Conservation (phyloP, 805 yeast species). For the Jamesozyma rosinii region DNA sequence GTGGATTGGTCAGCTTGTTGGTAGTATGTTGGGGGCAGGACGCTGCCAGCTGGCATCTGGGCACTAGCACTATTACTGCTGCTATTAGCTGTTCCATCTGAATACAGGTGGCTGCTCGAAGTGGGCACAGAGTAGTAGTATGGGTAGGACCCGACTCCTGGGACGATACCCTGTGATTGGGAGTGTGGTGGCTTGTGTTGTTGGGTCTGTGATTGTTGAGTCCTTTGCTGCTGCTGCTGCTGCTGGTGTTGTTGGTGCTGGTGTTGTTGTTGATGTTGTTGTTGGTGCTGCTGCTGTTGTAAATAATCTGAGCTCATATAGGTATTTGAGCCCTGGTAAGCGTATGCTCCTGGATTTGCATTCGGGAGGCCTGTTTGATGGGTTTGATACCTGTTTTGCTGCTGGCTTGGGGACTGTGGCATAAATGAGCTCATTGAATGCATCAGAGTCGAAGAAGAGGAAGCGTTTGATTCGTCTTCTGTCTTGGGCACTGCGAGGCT, state of each 20-base stretch:
- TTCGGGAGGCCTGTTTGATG: conserved; percentile 1
- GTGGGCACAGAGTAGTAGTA: conserved; percentile 1
- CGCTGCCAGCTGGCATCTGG: background rate
- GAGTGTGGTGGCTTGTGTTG: background rate
- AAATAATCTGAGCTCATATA: conserved; percentile 4
- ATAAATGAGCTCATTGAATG: conserved; percentile 3
- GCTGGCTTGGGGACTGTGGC: conserved; percentile 7
- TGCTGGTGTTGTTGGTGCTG: conserved; percentile 11
- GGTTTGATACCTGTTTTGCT: conserved; percentile 5
- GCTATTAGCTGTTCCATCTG: background rate
- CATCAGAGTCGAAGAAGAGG: conserved; percentile 2
- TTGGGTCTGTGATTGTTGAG: background rate
- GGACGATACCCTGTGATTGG: conserved; percentile 2
- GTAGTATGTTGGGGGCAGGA: conserved; percentile 2
- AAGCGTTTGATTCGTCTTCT: conserved; percentile 6
- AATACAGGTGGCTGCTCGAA: background rate
- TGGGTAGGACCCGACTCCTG: conserved; percentile 2
- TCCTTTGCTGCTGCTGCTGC: conserved; percentile 8
- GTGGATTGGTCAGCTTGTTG: background rate
- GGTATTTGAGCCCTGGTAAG: conserved; percentile 1
- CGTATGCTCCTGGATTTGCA: background rate
- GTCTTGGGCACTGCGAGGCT: conserved; percentile 1
- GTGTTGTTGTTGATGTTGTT: conserved; percentile 12
- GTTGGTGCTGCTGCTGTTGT: conserved; percentile 3
- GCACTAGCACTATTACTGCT: background rate